These are phyloP conservation scores for Abelmoschus esculentus DNA, from an alignment of 345 rosid species.

Conservation along the genomic window DNA sequence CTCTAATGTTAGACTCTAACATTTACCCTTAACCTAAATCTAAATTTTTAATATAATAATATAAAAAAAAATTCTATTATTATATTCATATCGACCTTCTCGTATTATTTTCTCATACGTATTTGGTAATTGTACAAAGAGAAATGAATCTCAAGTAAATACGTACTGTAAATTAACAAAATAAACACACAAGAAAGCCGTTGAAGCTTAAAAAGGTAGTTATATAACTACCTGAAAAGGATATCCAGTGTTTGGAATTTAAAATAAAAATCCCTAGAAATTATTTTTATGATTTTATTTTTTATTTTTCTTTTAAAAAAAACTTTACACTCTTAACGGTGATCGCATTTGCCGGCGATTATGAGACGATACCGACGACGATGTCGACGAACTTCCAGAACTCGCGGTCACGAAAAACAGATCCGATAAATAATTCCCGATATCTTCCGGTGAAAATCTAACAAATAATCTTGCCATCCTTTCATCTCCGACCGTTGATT, in stretches of 20 bases:
- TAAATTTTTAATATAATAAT: too few relatives aligned
- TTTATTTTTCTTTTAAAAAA: not conserved
- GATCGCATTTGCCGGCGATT: conserved; percentile 14
- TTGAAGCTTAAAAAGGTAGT: not conserved
- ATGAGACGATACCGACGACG: conserved; percentile 14
- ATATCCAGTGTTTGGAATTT: not conserved
- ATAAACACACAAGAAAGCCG: not conserved
- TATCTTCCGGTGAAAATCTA: conserved; percentile 55
- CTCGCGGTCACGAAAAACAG: conserved; percentile 24
- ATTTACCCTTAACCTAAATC: too few relatives aligned
- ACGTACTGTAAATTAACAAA: not conserved
- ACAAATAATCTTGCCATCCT: conserved; percentile 19
- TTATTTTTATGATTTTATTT: not conserved
- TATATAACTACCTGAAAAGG: not conserved
- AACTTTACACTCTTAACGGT: conserved; percentile 1
- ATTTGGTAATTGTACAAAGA: not conserved
- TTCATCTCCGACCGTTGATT: conserved; percentile 21
- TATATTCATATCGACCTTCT: too few relatives aligned
- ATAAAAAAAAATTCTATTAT: too few relatives aligned
- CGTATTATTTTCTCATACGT: not conserved
- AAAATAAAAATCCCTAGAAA: not conserved
- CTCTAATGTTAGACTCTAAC: too few relatives aligned
- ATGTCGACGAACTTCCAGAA: not conserved
- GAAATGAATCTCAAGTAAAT: not conserved
- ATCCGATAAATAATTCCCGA: conserved; percentile 49